These are phyloP conservation scores for Ceratocystis diversiconidia DNA, from an alignment of 2,329 filamentous ascomycete species.

Conservation along the genomic window DNA sequence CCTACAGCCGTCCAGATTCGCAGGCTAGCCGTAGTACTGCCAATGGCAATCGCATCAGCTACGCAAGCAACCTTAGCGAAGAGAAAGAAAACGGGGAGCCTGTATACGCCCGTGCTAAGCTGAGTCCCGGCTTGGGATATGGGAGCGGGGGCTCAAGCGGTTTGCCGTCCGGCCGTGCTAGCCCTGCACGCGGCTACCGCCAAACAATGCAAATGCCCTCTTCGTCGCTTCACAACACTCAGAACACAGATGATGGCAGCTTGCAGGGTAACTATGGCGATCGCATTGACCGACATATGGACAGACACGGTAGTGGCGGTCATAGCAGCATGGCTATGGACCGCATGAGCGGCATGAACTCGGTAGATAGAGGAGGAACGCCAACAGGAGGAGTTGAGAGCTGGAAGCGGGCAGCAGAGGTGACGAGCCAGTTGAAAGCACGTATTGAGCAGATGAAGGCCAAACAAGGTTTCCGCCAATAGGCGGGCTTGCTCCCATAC, in stretches of 20 bases:
- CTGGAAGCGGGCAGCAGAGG: slow-evolving; percentile 93
- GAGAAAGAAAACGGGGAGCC: slow-evolving; percentile 60
- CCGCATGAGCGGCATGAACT: slow-evolving; percentile 5
- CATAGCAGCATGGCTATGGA: slow-evolving; percentile 3
- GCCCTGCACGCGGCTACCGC: slow-evolving; percentile 43
- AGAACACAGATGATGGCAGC: slow-evolving; percentile 12
- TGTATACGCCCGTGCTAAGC: slow-evolving; percentile 36
- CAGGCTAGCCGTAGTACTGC: slow-evolving; percentile 21
- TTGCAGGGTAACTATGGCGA: slow-evolving; percentile 14
- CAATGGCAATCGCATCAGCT: slow-evolving; percentile 42
- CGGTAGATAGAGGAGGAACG: slow-evolving; percentile 4
- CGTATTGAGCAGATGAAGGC: slow-evolving; percentile 98
- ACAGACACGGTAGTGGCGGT: background rate
- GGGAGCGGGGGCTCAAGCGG: slow-evolving; percentile 20
- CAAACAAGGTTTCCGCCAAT: slow-evolving; percentile 21
- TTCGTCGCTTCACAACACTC: slow-evolving; percentile 9
- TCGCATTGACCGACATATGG: background rate
- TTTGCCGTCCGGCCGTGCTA: slow-evolving; percentile 42
- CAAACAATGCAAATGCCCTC: slow-evolving; percentile 22
- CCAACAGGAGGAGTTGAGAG: slow-evolving; percentile 53
- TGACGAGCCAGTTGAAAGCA: slow-evolving; percentile 92
- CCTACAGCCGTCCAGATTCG: slow-evolving; percentile 12
- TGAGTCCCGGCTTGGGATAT: slow-evolving; percentile 41
- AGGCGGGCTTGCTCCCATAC: background rate
- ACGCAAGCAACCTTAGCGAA: slow-evolving; percentile 52